Percentiles rank a stretch among this genome's conserved stretches.
phyloP scores from a whole-genome alignment of 169 alveolate genomes.

The Neospora caninum region DNA sequence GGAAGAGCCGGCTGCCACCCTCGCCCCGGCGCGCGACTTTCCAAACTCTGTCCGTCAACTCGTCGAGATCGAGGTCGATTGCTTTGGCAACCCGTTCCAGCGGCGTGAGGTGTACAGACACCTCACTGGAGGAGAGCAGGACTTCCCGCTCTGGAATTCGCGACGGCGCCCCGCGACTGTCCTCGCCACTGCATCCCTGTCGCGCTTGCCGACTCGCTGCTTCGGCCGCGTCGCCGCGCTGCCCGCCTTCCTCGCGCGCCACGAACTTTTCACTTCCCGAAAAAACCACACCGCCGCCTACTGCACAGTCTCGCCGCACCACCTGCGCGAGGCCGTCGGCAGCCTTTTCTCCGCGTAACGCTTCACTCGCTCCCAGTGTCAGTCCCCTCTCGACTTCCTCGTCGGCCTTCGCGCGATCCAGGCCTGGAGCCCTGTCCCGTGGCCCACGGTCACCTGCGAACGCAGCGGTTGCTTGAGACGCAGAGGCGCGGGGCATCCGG shows the following conservation, averaged over 20 bases:
- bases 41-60: not conserved
- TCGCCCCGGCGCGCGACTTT: not conserved
- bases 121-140: not conserved
- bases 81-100: conserved; percentile 25
- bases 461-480: too few species aligned
- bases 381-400: not conserved
- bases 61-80: not conserved
- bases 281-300: too few species aligned
- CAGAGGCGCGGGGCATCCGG: too few species aligned
- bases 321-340: not conserved
- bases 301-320: too few species aligned
- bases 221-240: not conserved
- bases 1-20: not conserved
- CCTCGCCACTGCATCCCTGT: not conserved
- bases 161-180: not conserved
- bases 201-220: not conserved
- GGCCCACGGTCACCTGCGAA: too few species aligned
- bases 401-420: not conserved
- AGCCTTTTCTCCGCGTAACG: not conserved
- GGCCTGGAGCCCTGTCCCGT: too few species aligned
- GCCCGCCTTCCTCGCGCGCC: not conserved
- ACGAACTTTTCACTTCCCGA: too few species aligned
- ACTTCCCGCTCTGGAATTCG: not conserved
- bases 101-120: conserved; percentile 2
- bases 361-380: not conserved